Conservation (phyloP, 768 basidiomycete genomes). For the Cyathus striatus region DNA sequence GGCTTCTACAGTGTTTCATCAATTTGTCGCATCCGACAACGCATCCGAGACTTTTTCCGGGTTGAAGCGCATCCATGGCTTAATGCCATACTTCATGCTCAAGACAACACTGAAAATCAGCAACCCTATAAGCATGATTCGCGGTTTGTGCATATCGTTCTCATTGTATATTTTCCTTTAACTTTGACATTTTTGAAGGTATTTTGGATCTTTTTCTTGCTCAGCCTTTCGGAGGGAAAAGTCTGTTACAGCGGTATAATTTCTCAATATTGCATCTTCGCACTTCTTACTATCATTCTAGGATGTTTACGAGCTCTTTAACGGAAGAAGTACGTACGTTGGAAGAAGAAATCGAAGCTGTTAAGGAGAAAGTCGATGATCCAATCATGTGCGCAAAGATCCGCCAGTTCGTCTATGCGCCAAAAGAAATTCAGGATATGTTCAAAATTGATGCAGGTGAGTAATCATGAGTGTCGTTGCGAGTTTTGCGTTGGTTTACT, state of each 20-base stretch:
- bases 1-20: slow-evolving; percentile 95
- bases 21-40: slow-evolving; percentile 88
- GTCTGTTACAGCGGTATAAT: slow-evolving; percentile 79
- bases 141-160: slow-evolving; percentile 42
- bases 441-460: slow-evolving; percentile 77
- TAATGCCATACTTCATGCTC: slow-evolving; percentile 98
- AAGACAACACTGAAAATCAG: slow-evolving; percentile 89
- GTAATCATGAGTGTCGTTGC: too few relatives aligned
- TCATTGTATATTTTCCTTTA: slow-evolving; percentile 3
- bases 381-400: slow-evolving; percentile 86
- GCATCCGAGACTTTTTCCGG: slow-evolving; percentile 85
- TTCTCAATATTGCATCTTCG: neutral
- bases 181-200: slow-evolving; percentile 24
- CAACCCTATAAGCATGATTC: slow-evolving; percentile 95
- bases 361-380: slow-evolving; percentile 87
- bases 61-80: slow-evolving; percentile 88
- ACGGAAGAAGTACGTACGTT: slow-evolving; percentile 84
- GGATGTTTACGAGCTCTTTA: slow-evolving; percentile 94
- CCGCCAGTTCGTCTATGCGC: slow-evolving; percentile 79
- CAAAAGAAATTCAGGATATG: slow-evolving; percentile 81
- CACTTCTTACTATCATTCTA: slow-evolving; percentile 17
- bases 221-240: slow-evolving; percentile 91
- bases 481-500: neutral
- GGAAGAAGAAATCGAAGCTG: slow-evolving; percentile 82
- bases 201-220: slow-evolving; percentile 94